These are phyloP conservation scores for Curvularia sp. DNA, from an alignment of 2,329 filamentous ascomycete genomes.

Conservation along the genomic window DNA sequence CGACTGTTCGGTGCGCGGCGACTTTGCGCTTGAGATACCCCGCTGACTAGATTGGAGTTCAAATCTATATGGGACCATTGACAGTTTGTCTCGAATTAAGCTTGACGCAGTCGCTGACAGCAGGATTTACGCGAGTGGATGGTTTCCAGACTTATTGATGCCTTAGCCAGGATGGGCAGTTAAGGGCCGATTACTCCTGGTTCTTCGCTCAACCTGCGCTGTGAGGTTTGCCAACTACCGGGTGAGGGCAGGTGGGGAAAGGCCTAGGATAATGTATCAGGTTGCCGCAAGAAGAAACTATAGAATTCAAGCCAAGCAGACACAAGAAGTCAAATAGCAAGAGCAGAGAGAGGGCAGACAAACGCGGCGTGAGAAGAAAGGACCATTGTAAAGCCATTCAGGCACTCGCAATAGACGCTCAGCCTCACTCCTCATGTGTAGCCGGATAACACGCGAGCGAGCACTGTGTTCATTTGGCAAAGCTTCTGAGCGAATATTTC, in stretches of 20 bases:
- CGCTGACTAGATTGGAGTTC: background rate
- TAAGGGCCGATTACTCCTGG: slow-evolving; percentile 1
- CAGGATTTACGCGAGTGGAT: background rate
- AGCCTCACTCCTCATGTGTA: slow-evolving; percentile 23
- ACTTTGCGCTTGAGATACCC: background rate
- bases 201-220: background rate
- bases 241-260: slow-evolving; percentile 1
- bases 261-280: background rate
- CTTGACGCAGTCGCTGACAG: background rate
- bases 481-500: slow-evolving; percentile 18
- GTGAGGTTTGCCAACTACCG: slow-evolving; percentile 1
- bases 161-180: background rate
- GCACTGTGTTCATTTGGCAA: slow-evolving; percentile 16
- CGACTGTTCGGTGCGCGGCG: background rate
- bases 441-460: slow-evolving; percentile 14
- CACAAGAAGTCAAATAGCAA: background rate
- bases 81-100: background rate
- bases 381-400: slow-evolving; percentile 9
- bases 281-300: slow-evolving; percentile 1
- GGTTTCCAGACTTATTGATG: background rate
- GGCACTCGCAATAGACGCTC: slow-evolving; percentile 9
- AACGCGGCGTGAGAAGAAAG: slow-evolving; percentile 13
- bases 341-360: background rate
- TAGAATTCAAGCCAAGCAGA: slow-evolving; percentile 3
- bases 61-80: slow-evolving; percentile 8